A percentile compares a stretch with the other conserved stretches of the same genome.
Conservation (phyloP, 225 moss, liverwort and hornwort species). For the Lunularia cruciata region DNA sequence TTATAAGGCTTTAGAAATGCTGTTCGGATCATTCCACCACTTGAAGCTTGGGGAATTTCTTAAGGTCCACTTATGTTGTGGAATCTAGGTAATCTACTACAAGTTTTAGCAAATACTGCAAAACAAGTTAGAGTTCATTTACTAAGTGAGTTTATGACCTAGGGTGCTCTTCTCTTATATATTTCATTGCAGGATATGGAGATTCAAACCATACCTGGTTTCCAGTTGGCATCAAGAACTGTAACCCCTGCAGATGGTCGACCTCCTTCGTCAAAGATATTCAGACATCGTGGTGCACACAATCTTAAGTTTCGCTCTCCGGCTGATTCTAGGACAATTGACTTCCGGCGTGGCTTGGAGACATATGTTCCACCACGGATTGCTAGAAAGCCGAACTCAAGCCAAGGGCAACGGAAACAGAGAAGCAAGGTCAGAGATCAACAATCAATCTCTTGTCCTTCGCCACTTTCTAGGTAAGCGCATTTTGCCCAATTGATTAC, state of each 20-base stretch:
- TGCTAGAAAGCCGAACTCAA: slow-evolving; percentile 25
- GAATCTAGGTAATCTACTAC: too few relatives aligned
- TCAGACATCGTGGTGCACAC: slow-evolving; percentile 17
- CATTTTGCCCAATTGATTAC: background rate
- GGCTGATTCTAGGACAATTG: slow-evolving; percentile 31
- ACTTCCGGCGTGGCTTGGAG: slow-evolving; percentile 37
- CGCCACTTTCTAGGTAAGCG: slow-evolving; percentile 11
- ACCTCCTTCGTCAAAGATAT: slow-evolving; percentile 19
- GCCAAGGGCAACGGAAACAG: slow-evolving; percentile 2
- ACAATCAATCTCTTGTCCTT: slow-evolving; percentile 35
- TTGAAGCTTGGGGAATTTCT: too few relatives aligned
- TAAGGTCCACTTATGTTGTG: too few relatives aligned
- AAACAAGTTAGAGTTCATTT: too few relatives aligned
- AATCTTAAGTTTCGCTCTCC: slow-evolving; percentile 24
- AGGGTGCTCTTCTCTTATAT: too few relatives aligned
- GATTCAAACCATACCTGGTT: slow-evolving; percentile 45
- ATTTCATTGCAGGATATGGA: slow-evolving; percentile 36
- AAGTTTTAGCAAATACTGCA: too few relatives aligned
- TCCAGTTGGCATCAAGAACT: slow-evolving; percentile 27
- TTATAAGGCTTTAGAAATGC: too few relatives aligned
- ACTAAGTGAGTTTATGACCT: too few relatives aligned
- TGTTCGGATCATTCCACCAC: too few relatives aligned
- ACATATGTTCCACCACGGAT: slow-evolving; percentile 18
- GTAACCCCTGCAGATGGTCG: slow-evolving; percentile 23
- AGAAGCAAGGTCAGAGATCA: slow-evolving; percentile 52